Evolutionary conservation across 768 basidiomycete genomes (phyloP).

Genomic region (Kwoniella sp.): DNA sequence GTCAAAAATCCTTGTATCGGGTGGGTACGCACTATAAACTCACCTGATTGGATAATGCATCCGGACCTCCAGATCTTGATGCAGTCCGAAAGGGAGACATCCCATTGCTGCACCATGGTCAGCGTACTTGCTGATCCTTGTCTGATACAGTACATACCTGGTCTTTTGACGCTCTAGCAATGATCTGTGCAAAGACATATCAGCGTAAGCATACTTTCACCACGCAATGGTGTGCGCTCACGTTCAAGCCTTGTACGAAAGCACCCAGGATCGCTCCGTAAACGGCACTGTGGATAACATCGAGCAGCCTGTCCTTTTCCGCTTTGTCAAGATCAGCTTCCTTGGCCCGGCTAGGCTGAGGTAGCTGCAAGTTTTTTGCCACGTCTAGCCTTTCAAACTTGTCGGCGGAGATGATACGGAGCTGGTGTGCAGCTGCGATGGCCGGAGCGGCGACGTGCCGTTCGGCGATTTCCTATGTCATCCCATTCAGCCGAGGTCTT

Average conservation of each 20-base stretch:
- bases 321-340: conserved; percentile 16
- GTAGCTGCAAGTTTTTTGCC: conserved; percentile 46
- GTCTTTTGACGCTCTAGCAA: conserved; percentile 48
- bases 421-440: conserved; percentile 53
- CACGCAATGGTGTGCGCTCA: conserved; percentile 21
- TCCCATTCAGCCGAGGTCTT: not conserved
- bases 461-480: conserved; percentile 43
- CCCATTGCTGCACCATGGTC: conserved; percentile 36
- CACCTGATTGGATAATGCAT: conserved; percentile 53
- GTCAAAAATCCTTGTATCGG: not conserved
- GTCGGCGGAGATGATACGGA: conserved; percentile 53
- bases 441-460: conserved; percentile 54
- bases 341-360: conserved; percentile 34
- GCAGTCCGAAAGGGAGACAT: conserved; percentile 42
- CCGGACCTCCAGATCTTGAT: conserved; percentile 54
- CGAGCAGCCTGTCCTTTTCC: conserved; percentile 36
- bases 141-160: conserved; percentile 23
- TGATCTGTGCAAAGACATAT: conserved; percentile 32
- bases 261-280: conserved; percentile 51
- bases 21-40: no score
- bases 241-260: conserved; percentile 54
- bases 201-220: not conserved
- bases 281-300: conserved; percentile 43
- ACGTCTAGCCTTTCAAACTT: conserved; percentile 46
- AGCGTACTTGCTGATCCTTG: no score